phyloP scores from a whole-genome alignment of 2,329 filamentous ascomycete species.

The Tetracladium maxilliforme region DNA sequence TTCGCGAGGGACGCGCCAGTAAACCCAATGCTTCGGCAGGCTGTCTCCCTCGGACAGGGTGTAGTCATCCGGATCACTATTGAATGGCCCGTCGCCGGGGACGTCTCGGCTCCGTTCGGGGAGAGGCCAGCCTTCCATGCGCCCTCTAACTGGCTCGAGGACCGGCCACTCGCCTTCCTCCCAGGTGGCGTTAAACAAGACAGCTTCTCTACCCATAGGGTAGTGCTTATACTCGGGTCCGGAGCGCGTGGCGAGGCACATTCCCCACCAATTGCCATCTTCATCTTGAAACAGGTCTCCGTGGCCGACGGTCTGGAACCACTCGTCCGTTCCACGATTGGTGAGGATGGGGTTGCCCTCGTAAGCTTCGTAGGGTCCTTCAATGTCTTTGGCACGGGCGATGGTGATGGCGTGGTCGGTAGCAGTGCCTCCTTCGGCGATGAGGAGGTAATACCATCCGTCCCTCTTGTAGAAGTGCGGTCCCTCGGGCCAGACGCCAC shows the following conservation, averaged over 20 bases:
- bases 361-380: constrained; percentile 26
- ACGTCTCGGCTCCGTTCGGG: constrained; percentile 17
- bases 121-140: constrained; percentile 26
- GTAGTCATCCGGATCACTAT: constrained; percentile 30
- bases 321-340: constrained; percentile 18
- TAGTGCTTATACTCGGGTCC: constrained; percentile 25
- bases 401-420: constrained; percentile 25
- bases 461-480: constrained; percentile 30
- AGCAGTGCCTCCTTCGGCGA: constrained; percentile 31
- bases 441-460: constrained; percentile 31
- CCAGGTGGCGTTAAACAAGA: constrained; percentile 33
- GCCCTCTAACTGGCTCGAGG: constrained; percentile 23
- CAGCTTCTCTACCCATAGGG: constrained; percentile 38
- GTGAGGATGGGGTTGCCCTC: constrained; percentile 29
- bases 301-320: constrained; percentile 39
- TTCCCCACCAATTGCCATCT: constrained; percentile 34
- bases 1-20: constrained; percentile 36
- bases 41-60: too few species aligned
- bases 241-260: constrained; percentile 27
- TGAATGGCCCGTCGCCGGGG: constrained; percentile 24
- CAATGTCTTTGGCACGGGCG: constrained; percentile 21
- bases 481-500: constrained; percentile 15
- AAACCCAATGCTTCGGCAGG: constrained; percentile 38
- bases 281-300: constrained; percentile 39
- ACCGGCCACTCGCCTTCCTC: constrained; percentile 30